Evolutionary conservation across 1,284 basidiomycete genomes (phyloP).

Genomic region (Trichosporon inkin): DNA sequence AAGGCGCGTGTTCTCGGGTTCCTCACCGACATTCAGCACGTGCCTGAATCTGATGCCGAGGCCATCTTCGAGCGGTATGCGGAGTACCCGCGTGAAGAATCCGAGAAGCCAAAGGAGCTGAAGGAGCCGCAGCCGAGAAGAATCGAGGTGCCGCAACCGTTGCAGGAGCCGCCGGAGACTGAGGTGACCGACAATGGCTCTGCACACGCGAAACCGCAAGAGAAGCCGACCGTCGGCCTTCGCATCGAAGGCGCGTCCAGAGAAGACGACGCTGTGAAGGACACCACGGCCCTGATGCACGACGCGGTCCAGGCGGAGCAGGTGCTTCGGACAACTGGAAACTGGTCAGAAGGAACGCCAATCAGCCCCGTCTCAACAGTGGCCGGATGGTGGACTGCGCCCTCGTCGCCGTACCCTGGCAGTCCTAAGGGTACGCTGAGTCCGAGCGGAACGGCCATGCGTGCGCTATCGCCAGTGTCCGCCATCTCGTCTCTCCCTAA

Average conservation of each 20-base stretch:
- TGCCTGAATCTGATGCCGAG: conserved; percentile 21
- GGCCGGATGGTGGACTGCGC: not conserved
- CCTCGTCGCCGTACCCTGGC: not conserved
- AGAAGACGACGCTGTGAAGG: not conserved
- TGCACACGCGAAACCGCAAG: not conserved
- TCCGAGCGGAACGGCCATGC: not conserved
- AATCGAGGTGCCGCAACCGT: too few species aligned
- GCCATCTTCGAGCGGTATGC: conserved; percentile 14
- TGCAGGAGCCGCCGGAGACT: not conserved
- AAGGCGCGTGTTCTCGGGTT: conserved; percentile 66
- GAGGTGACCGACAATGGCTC: not conserved
- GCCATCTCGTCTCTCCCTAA: conserved; percentile 1
- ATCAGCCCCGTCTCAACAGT: not conserved
- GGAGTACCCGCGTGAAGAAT: not conserved
- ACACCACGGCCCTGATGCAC: not conserved
- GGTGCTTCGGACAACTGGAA: not conserved
- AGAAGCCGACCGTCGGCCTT: not conserved
- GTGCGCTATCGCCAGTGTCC: not conserved
- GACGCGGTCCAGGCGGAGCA: conserved; percentile 1
- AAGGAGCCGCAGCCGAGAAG: not conserved
- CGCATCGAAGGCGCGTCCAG: not conserved
- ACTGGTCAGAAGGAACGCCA: not conserved
- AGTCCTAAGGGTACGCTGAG: not conserved
- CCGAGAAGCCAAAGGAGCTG: not conserved
- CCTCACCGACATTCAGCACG: conserved; percentile 60